Evolutionary conservation across 306 rosid species (phyloP).

Genomic region (Arachis stenosperma): DNA sequence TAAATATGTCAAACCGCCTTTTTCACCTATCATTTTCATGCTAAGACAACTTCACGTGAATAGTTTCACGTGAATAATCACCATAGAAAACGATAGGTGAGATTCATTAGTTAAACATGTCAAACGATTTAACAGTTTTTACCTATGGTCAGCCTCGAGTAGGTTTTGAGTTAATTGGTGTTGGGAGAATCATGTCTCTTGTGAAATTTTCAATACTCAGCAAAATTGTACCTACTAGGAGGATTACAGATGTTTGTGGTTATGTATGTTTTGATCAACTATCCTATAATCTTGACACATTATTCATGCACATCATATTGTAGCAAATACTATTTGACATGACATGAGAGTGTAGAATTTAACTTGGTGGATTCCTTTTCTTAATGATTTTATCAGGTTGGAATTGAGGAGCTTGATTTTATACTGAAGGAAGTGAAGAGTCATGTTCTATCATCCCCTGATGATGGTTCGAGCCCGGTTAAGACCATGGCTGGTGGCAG

Average conservation of each 20-base stretch:
- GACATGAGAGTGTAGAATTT: conserved; percentile 9
- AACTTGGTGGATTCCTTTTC: neutral
- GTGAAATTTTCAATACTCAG: too few relatives aligned
- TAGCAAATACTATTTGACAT: neutral
- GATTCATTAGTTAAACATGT: too few relatives aligned
- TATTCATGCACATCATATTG: neutral
- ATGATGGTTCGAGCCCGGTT: conserved; percentile 40
- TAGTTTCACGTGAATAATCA: too few relatives aligned
- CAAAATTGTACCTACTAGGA: too few relatives aligned
- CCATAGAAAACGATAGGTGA: too few relatives aligned
- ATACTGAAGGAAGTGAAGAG: conserved; percentile 58
- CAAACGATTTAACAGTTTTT: too few relatives aligned
- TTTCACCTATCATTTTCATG: too few relatives aligned
- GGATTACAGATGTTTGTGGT: neutral
- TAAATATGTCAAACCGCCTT: too few relatives aligned
- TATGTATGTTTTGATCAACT: neutral
- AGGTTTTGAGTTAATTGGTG: too few relatives aligned
- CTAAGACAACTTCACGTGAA: too few relatives aligned
- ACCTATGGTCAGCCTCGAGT: too few relatives aligned
- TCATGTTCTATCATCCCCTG: conserved; percentile 44
- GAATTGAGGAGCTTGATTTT: conserved; percentile 62
- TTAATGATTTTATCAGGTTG: conserved; percentile 52
- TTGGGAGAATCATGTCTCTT: too few relatives aligned
- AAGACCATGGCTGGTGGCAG: conserved; percentile 93
- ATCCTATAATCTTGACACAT: neutral